These are phyloP conservation scores for Colletotrichum eremochloae DNA, from an alignment of 2,329 filamentous ascomycete species.

Conservation along the genomic window DNA sequence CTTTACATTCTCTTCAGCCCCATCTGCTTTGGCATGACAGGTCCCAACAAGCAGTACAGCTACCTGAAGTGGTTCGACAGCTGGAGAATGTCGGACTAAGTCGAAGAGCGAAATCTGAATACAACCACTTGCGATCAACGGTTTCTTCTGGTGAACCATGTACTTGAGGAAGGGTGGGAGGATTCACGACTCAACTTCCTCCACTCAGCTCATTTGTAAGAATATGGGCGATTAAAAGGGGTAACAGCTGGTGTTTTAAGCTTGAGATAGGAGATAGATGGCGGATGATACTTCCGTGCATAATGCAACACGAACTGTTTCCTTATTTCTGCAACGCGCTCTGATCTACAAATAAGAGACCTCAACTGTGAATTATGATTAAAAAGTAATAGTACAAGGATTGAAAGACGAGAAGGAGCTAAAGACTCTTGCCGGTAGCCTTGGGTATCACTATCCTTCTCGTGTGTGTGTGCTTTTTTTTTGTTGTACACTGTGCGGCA, in stretches of 20 bases:
- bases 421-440: constrained; percentile 35
- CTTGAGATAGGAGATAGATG: constrained; percentile 8
- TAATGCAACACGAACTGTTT: constrained; percentile 40
- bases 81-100: constrained; percentile 82
- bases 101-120: background rate
- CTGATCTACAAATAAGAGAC: background rate
- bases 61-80: constrained; percentile 94
- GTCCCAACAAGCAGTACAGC: constrained; percentile 83
- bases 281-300: constrained; percentile 30
- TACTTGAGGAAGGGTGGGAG: constrained; percentile 5
- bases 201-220: constrained; percentile 32
- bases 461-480: constrained; percentile 20
- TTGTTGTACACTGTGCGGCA: background rate
- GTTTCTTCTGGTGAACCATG: constrained; percentile 5
- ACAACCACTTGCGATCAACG: background rate
- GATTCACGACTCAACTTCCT: constrained; percentile 2
- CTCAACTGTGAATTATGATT: constrained; percentile 33
- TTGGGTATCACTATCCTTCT: constrained; percentile 42
- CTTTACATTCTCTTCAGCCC: constrained; percentile 93
- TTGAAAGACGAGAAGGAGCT: constrained; percentile 18
- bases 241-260: constrained; percentile 6
- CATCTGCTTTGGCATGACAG: constrained; percentile 96
- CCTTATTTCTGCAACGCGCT: constrained; percentile 23
- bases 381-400: constrained; percentile 33
- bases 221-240: constrained; percentile 24